Base-by-base conservation (phyloP, 2,329 filamentous ascomycete genomes). In the Onygenales sp. region DNA sequence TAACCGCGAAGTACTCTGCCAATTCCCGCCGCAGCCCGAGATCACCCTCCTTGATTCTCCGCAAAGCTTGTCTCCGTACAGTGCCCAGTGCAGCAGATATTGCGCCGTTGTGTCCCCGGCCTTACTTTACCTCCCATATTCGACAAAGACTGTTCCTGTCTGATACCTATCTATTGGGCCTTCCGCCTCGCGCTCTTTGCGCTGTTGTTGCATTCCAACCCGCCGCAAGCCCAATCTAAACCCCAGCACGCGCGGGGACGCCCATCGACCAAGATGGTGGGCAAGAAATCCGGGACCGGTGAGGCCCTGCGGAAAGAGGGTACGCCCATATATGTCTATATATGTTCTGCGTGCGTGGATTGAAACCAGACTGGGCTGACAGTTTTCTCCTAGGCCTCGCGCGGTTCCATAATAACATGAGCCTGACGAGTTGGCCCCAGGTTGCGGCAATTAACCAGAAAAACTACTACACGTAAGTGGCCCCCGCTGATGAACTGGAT, bases 371-470 rank as follows among this genome's bases (percentile, higher is more conserved):
- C 42, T 45, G 47, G 52, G 47, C 54, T 54, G 46, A 46, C 50
- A 36, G 42, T 49, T 33, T 50, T 48, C 14, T 10, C 21, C 42
- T 67, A 96, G 92, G 93, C 60, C 83, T 98, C 59, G 89, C 95
- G 74, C 83, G 92, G 67, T 97, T 93, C 56, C 93, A 98, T 77
- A 98, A 98, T 81, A 91, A 92, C 73, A 92, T 98, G 86, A 93
- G 91, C 67, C 82, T 93, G 66, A 88, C 90, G 47, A 94, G 81
- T 69, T 98, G 93, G 92, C 92, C 93, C 8, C 86, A 93, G 65
- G 84, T 95, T 54, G 80, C 82, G 43, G 88, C 93, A 63, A 98
- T 98, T 72, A 98, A 98, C 68, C 93, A 98, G 71, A 98, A 98
- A 76, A 98, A 98, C 71, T 98, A 98, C 72, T 96, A 96, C 70